Conservation (phyloP, 83 land plant species). For the Isoetes engelmannii region DNA sequence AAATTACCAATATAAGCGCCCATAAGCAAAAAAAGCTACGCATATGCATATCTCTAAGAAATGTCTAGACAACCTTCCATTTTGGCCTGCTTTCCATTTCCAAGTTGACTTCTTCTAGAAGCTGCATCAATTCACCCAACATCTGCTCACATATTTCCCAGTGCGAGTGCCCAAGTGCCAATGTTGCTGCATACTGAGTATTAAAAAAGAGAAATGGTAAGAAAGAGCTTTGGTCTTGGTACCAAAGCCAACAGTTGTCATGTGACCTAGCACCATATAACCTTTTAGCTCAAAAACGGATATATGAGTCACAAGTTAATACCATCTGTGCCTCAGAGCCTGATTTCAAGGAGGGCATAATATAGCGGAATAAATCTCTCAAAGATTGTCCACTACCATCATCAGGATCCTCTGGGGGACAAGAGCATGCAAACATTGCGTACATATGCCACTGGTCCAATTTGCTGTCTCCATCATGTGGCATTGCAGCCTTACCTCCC, state of each 20-base stretch:
- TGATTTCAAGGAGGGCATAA: constrained; percentile 79
- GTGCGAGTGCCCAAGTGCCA: constrained; percentile 94
- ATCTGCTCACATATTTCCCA: constrained; percentile 83
- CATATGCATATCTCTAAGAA: not conserved
- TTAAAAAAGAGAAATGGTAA: not conserved
- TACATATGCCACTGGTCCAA: constrained; percentile 98
- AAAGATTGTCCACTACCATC: constrained; percentile 45
- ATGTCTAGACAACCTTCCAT: constrained; percentile 68
- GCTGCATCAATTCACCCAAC: constrained; percentile 66
- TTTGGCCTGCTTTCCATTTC: constrained; percentile 87
- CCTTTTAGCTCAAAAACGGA: not conserved
- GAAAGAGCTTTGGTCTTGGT: not conserved
- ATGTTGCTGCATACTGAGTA: constrained; percentile 75
- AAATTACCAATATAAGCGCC: not conserved
- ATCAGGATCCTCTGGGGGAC: constrained; percentile 74
- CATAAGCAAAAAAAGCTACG: not conserved
- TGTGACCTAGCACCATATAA: not conserved
- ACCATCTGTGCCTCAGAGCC: constrained; percentile 88
- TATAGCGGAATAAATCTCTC: constrained; percentile 65
- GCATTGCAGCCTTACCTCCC: constrained; percentile 77
- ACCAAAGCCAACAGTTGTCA: not conserved
- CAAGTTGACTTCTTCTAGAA: constrained; percentile 66
- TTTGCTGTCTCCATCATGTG: constrained; percentile 78
- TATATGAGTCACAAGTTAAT: constrained; percentile 26
- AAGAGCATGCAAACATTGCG: constrained; percentile 96